A percentile compares a stretch with the other conserved stretches of the same genome.
These are phyloP conservation scores for Zea luxurians DNA, from an alignment of 176 grass and related monocot species.

Conservation along the genomic window DNA sequence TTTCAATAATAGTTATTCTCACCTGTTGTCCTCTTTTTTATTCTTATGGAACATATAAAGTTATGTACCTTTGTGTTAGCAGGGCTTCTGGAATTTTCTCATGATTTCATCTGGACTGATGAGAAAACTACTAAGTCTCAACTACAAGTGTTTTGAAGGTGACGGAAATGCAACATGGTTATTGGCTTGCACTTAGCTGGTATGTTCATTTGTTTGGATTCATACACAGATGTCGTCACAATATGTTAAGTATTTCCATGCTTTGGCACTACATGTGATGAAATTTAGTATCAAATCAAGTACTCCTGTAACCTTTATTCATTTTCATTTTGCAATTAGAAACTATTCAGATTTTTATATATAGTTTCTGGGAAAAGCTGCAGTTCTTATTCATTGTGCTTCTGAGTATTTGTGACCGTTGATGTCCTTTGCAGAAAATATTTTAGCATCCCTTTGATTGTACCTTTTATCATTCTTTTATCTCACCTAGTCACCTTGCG, in stretches of 20 bases:
- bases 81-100: not conserved
- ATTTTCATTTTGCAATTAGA: not conserved
- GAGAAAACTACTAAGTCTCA: constrained; percentile 4
- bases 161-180: not conserved
- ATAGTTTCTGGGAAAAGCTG: not conserved
- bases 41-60: not conserved
- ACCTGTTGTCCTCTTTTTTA: not conserved
- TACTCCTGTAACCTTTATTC: not conserved
- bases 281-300: constrained; percentile 1
- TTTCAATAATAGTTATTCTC: not conserved
- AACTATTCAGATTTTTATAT: not conserved
- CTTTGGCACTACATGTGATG: not conserved
- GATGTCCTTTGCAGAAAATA: constrained; percentile 1
- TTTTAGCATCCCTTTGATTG: not conserved
- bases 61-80: constrained; percentile 1
- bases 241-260: constrained; percentile 7
- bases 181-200: not conserved
- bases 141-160: not conserved
- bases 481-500: not conserved
- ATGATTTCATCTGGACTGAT: not conserved
- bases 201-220: constrained; percentile 6
- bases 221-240: not conserved
- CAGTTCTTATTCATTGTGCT: not conserved
- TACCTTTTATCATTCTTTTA: not conserved
- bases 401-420: not conserved